phyloP scores from a whole-genome alignment of 2,329 filamentous ascomycete genomes.

The Alternaria gansuensis region DNA sequence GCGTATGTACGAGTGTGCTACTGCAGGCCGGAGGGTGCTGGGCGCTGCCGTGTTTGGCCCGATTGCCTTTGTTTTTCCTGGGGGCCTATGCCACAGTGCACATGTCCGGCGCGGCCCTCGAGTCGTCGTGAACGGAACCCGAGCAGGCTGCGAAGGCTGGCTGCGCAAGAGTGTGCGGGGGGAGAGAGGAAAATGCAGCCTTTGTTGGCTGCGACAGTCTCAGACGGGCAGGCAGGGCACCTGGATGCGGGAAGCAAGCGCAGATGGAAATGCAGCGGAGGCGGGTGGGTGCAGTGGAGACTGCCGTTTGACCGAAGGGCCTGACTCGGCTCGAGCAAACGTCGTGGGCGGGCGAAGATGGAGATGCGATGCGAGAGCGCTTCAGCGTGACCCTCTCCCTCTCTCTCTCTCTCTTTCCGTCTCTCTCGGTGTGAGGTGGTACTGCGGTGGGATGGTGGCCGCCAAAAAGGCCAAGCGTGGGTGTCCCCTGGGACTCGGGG shows the following conservation, averaged over 20 bases:
- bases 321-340: conserved; percentile 1
- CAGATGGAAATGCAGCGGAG: conserved; percentile 11
- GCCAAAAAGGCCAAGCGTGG: conserved; percentile 15
- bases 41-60: conserved; percentile 24
- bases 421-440: conserved; percentile 9
- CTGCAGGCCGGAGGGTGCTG: conserved; percentile 13
- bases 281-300: conserved; percentile 21
- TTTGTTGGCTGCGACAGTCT: conserved; percentile 24
- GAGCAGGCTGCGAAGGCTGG: conserved; percentile 2
- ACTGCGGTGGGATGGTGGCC: not conserved
- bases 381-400: not conserved
- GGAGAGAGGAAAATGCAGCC: conserved; percentile 19
- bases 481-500: conserved; percentile 13
- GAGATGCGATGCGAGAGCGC: conserved; percentile 1
- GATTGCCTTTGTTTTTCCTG: conserved; percentile 23
- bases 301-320: conserved; percentile 15
- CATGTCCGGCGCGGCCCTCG: conserved; percentile 38
- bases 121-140: conserved; percentile 12
- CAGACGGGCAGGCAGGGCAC: conserved; percentile 27
- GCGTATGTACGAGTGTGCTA: conserved; percentile 17
- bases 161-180: not conserved
- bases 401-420: not conserved
- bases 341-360: conserved; percentile 6
- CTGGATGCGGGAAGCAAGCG: conserved; percentile 23
- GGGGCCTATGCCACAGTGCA: conserved; percentile 34